phyloP scores from a whole-genome alignment of 1,139 yeast genomes.

The Geotrichum fermentans region DNA sequence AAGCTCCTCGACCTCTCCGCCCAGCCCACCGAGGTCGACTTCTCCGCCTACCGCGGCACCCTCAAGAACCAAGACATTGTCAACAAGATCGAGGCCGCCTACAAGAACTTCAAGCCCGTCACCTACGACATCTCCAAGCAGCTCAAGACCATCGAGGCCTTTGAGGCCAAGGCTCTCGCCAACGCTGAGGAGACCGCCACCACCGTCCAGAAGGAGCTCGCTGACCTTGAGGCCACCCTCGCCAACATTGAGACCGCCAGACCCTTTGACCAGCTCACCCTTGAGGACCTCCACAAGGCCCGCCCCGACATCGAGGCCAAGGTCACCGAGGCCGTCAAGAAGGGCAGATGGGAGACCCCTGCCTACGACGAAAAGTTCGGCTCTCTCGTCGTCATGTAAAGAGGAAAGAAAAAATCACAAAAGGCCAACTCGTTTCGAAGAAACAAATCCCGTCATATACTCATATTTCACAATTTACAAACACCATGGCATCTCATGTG shows the following conservation, averaged over 20 bases:
- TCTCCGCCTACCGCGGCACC: conserved; percentile 67
- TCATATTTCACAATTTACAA: neutral
- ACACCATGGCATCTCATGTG: neutral
- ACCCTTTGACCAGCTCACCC: conserved; percentile 95
- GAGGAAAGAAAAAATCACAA: too few relatives aligned
- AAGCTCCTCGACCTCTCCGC: conserved; percentile 61
- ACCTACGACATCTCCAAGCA: conserved; percentile 85
- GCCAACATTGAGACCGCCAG: conserved; percentile 93
- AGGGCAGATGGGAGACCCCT: conserved; percentile 98
- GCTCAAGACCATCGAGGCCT: conserved; percentile 84
- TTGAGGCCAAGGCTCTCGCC: conserved; percentile 92
- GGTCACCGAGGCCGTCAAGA: conserved; percentile 90
- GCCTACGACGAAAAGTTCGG: conserved; percentile 98
- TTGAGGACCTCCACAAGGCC: conserved; percentile 89
- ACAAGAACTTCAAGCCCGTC: conserved; percentile 71
- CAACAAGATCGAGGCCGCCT: conserved; percentile 74
- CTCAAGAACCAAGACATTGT: conserved; percentile 80
- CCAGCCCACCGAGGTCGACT: conserved; percentile 77
- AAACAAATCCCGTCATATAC: neutral
- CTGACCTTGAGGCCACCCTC: conserved; percentile 80
- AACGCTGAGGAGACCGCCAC: conserved; percentile 92
- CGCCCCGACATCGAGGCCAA: conserved; percentile 96
- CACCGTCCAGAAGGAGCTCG: conserved; percentile 79
- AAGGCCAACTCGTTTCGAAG: too few relatives aligned
- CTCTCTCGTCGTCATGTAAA: conserved; percentile 86